A percentile compares a stretch with the other conserved stretches of the same genome.
Conservation (phyloP, 116 monocot species). For the Zostera marina region DNA sequence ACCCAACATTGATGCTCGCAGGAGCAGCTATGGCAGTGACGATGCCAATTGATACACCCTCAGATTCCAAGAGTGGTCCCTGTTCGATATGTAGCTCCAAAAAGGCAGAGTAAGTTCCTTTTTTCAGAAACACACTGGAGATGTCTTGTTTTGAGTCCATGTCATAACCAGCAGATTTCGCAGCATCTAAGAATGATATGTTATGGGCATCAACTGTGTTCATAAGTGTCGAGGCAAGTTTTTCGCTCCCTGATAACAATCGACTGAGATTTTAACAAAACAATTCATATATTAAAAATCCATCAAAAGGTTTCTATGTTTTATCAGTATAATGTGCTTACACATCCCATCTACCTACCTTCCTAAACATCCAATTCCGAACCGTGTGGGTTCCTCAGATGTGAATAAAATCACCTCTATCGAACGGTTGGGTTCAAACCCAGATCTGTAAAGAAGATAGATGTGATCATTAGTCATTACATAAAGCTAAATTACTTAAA, state of each 20-base stretch:
- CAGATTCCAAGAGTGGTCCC: constrained; percentile 87
- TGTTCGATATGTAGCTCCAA: constrained; percentile 98
- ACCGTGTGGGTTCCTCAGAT: constrained; percentile 97
- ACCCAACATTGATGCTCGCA: constrained; percentile 85
- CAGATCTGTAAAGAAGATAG: constrained; percentile 33
- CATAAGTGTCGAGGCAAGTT: constrained; percentile 44
- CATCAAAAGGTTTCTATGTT: background rate
- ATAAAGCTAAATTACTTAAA: background rate
- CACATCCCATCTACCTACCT: no score
- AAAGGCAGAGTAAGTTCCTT: constrained; percentile 77
- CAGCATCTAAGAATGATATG: constrained; percentile 76
- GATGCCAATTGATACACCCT: constrained; percentile 83
- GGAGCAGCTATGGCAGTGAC: constrained; percentile 99
- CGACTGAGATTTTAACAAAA: constrained; percentile 43
- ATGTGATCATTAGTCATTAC: background rate
- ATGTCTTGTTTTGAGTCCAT: constrained; percentile 30
- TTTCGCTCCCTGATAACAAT: constrained; percentile 61
- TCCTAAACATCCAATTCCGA: constrained; percentile 98
- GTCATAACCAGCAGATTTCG: constrained; percentile 67
- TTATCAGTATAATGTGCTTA: background rate
- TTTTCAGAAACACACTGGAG: constrained; percentile 50
- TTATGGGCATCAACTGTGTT: constrained; percentile 60
- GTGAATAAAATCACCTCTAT: constrained; percentile 95
- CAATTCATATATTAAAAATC: no score
- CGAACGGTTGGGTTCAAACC: constrained; percentile 77